Conservation (phyloP, 768 basidiomycete species). For the Tubosaeta sp. region DNA sequence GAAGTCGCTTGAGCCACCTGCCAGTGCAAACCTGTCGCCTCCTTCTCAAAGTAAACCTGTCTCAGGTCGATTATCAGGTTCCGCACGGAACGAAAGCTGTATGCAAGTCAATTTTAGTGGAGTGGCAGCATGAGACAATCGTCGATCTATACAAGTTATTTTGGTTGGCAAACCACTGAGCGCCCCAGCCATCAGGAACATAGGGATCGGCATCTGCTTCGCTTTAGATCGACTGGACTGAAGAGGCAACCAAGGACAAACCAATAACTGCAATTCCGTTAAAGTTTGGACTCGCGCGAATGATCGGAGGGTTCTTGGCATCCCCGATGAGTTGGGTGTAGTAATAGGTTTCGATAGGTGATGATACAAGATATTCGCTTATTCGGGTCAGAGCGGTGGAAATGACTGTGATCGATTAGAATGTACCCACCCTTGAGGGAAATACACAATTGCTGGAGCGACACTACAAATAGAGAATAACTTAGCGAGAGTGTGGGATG, state of each 20-base stretch:
- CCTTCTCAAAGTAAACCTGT: slow-evolving; percentile 45
- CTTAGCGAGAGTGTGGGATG: not conserved
- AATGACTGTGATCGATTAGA: not conserved
- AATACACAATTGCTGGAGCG: slow-evolving; percentile 70
- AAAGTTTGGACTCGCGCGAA: slow-evolving; percentile 59
- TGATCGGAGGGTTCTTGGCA: slow-evolving; percentile 59
- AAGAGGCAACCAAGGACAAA: slow-evolving; percentile 20
- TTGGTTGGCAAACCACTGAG: slow-evolving; percentile 22
- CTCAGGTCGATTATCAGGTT: slow-evolving; percentile 71
- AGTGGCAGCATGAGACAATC: slow-evolving; percentile 20
- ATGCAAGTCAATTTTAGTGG: slow-evolving; percentile 40
- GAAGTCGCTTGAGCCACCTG: slow-evolving; percentile 78
- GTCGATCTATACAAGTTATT: slow-evolving; percentile 20
- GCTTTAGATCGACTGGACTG: slow-evolving; percentile 30
- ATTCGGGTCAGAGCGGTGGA: slow-evolving; percentile 39
- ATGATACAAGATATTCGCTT: slow-evolving; percentile 41
- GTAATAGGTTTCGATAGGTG: slow-evolving; percentile 65
- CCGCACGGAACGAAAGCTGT: slow-evolving; percentile 66
- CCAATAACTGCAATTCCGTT: slow-evolving; percentile 73
- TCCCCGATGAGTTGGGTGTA: slow-evolving; percentile 79
- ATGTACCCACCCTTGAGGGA: slow-evolving; percentile 58
- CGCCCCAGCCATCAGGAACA: slow-evolving; percentile 46
- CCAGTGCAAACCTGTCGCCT: slow-evolving; percentile 75
- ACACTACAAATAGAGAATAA: slow-evolving; percentile 16
- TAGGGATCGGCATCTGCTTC: slow-evolving; percentile 68